Evolutionary conservation across 306 rosid species (phyloP).

Genomic region (Mimosa bimucronata): DNA sequence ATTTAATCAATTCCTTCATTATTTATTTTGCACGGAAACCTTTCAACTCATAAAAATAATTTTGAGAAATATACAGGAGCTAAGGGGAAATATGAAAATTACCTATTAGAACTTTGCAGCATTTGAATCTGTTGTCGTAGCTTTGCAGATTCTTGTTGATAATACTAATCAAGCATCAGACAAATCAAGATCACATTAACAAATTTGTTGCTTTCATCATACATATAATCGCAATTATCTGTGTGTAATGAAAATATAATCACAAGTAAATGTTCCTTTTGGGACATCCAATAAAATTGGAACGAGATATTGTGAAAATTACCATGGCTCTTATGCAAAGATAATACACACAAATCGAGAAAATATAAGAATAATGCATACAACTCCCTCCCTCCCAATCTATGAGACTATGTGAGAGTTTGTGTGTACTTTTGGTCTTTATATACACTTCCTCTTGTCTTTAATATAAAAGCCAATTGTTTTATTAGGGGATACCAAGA

Average conservation of each 20-base stretch:
- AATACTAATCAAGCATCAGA: conserved; percentile 51
- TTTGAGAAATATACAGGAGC: not conserved
- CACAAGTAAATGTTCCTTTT: no score
- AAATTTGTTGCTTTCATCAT: not conserved
- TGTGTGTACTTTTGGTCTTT: not conserved
- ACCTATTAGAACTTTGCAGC: conserved; percentile 97
- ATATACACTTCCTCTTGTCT: no score
- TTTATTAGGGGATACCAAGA: no score
- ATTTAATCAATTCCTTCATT: not conserved
- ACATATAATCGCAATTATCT: not conserved
- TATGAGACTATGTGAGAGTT: no score
- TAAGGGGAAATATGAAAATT: not conserved
- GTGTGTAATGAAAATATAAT: no score
- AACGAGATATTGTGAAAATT: no score
- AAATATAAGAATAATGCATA: no score
- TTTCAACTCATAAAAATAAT: not conserved
- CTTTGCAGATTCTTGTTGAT: conserved; percentile 94
- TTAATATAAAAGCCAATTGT: no score
- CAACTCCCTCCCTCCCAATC: no score
- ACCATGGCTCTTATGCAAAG: no score
- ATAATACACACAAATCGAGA: no score
- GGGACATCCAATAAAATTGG: no score
- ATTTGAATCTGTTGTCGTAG: conserved; percentile 89
- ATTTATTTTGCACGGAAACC: not conserved
- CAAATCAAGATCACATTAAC: not conserved